These are phyloP conservation scores for Saccharomycopsis amapae DNA, from an alignment of 805 yeast species.

Conservation along the genomic window DNA sequence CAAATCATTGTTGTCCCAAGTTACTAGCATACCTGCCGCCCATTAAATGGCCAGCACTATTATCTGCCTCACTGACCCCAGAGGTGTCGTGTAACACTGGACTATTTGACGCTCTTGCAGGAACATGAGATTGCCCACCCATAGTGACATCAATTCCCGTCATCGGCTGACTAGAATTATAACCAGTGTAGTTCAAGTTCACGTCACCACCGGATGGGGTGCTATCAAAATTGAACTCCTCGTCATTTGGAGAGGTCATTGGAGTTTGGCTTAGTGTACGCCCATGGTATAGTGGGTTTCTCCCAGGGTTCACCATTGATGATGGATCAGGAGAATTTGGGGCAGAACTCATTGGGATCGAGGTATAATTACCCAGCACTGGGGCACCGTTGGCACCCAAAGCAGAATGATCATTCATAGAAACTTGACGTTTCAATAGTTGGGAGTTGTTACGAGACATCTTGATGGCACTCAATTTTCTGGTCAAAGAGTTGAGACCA, in stretches of 20 bases:
- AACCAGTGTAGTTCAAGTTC: not conserved
- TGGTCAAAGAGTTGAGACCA: slow-evolving; percentile 12
- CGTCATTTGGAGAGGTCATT: slow-evolving; percentile 7
- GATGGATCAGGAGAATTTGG: not conserved
- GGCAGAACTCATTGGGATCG: slow-evolving; percentile 1
- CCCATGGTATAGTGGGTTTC: no score
- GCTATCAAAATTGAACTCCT: slow-evolving; percentile 7
- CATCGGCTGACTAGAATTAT: not conserved
- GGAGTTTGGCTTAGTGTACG: slow-evolving; percentile 12
- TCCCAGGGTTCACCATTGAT: not conserved
- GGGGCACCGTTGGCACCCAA: slow-evolving; percentile 3
- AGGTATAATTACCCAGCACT: slow-evolving; percentile 1
- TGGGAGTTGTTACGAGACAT: slow-evolving; percentile 13
- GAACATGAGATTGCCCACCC: not conserved
- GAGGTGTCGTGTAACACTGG: not conserved
- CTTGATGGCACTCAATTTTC: slow-evolving; percentile 19
- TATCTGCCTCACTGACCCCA: not conserved
- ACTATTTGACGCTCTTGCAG: not conserved
- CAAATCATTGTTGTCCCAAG: not conserved
- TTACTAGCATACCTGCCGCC: not conserved
- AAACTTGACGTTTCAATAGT: not conserved
- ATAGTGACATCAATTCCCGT: not conserved
- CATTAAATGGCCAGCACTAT: slow-evolving; percentile 1
- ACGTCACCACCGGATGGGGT: not conserved
- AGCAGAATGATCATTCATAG: not conserved